Evolutionary conservation across 352 stramenopile species (phyloP).

Genomic region (Pythium dissimile): DNA sequence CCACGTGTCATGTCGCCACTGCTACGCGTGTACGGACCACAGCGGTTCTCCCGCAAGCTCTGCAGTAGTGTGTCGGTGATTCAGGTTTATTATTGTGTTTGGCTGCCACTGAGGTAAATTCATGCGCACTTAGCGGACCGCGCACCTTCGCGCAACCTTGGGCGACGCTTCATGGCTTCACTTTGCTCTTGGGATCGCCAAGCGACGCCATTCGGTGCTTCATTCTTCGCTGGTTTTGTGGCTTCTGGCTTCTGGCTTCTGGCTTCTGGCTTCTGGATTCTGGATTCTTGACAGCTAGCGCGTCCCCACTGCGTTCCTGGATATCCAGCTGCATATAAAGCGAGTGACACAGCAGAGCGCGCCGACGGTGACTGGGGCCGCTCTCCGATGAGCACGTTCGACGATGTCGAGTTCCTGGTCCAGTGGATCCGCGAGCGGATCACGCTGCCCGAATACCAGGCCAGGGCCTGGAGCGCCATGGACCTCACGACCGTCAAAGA

Average conservation of each 20-base stretch:
- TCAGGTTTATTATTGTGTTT: no score
- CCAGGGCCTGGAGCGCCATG: conserved; percentile 67
- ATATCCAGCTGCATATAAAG: not conserved
- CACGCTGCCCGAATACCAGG: conserved; percentile 60
- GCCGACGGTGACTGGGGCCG: not conserved
- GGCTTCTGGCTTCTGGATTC: no score
- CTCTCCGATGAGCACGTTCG: conserved; percentile 74
- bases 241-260: no score
- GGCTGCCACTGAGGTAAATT: conserved; percentile 5
- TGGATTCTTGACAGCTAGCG: no score
- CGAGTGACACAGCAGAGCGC: not conserved
- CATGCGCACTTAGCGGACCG: conserved; percentile 3
- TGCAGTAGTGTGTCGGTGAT: no score
- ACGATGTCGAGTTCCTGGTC: conserved; percentile 79
- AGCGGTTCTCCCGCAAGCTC: not conserved
- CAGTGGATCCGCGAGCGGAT: conserved; percentile 86
- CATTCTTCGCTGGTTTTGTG: no score
- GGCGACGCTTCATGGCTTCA: conserved; percentile 26
- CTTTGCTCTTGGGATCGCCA: not conserved
- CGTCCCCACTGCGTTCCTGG: no score
- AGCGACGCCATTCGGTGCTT: conserved; percentile 1
- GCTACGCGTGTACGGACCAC: no score
- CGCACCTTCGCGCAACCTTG: conserved; percentile 12
- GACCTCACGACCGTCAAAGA: conserved; percentile 82
- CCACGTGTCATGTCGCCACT: no score